Evolutionary conservation across 352 stramenopile species (phyloP).

Genomic region (Phytopythium aichiense): DNA sequence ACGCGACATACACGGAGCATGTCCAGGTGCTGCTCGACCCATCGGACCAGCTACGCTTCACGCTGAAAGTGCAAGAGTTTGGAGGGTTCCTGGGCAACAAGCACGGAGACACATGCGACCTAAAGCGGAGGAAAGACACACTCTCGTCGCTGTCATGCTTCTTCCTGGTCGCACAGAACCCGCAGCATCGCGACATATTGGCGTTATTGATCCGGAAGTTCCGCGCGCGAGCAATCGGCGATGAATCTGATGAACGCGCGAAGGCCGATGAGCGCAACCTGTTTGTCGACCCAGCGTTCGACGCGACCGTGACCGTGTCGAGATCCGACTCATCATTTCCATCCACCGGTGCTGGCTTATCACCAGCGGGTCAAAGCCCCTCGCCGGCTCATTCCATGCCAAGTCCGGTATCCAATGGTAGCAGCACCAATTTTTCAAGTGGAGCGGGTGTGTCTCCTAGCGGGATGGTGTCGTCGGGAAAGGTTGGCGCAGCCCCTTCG

Average conservation of each 20-base stretch:
- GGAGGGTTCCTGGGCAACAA: constrained; percentile 66
- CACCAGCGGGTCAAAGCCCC: neutral
- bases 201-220: constrained; percentile 70
- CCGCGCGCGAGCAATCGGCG: constrained; percentile 37
- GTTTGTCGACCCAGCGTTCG: constrained; percentile 68
- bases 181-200: constrained; percentile 75
- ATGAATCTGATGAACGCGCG: constrained; percentile 53
- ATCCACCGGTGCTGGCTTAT: constrained; percentile 3
- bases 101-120: constrained; percentile 51
- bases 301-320: constrained; percentile 1
- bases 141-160: constrained; percentile 61
- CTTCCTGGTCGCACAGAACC: constrained; percentile 73
- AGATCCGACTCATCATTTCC: neutral
- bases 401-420: neutral
- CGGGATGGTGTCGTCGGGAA: neutral
- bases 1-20: constrained; percentile 43
- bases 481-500: neutral
- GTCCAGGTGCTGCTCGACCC: constrained; percentile 74
- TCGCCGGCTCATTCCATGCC: constrained; percentile 2
- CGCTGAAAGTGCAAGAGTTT: constrained; percentile 72
- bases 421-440: neutral
- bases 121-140: constrained; percentile 37
- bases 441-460: neutral
- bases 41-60: constrained; percentile 58
- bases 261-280: constrained; percentile 58